Base-by-base conservation (phyloP, 1,284 basidiomycete genomes). In the Sporisorium iseilematis-ciliati region DNA sequence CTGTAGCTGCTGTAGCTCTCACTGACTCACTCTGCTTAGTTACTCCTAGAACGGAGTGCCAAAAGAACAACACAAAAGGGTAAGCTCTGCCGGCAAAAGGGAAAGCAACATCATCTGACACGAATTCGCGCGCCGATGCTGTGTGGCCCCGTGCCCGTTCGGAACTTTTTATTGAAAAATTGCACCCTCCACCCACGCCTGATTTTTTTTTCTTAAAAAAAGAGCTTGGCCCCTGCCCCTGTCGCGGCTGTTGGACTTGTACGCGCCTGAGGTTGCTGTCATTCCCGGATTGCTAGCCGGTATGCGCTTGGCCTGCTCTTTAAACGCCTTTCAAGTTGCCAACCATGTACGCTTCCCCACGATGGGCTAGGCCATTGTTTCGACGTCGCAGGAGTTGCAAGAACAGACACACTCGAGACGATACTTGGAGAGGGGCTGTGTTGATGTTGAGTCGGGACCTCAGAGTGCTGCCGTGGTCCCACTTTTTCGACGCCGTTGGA, bases 21-120 rank as follows among this genome's bases (percentile, higher is more conserved):
- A n/a, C n/a, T n/a, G n/a, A n/a, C n/a, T n/a, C n/a, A n/a, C n/a
- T n/a, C n/a, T n/a, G n/a, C 35, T 38, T 14, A 14, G 12, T 38
- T 16, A 38, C 35, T 38, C 10, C 35, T 38, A 33, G 35, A 38
- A 38, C 35, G 35, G 35, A 38, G 35, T 14, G 35, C 35, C 35
- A 38, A 38, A 38, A 38, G 35, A 38, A 14, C 35, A 38, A 38
- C 35, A 38, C 35, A 38, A 41, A 14, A 16, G 10, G 35, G 23
- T 12, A 42, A 56, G 35, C 38, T 41, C 14, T 20, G 40, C 40
- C 40, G 40, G 40, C 51, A 35, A 54, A 11, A 25, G 50, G 23
- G 49, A n/a, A n/a, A 71, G 68, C 63, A 65, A 58, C 68, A 71
- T 65, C 68, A 71, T 61, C 62, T 71, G 68, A 71, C 68, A 65